These are phyloP conservation scores for Trichoderma hamatum DNA, from an alignment of 2,329 filamentous ascomycete species.

Conservation along the genomic window DNA sequence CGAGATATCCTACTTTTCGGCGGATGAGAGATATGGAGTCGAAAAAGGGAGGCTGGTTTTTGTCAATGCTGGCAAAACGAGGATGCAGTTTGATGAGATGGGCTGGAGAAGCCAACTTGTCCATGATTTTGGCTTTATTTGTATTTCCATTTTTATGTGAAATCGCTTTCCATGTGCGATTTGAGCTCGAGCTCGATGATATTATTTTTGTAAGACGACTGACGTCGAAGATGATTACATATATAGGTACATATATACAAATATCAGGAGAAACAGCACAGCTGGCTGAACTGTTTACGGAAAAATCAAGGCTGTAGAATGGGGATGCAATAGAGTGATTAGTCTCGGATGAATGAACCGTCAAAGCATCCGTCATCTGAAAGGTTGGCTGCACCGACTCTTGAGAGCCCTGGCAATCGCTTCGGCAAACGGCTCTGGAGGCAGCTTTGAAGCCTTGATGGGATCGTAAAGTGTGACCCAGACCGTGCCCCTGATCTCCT, in stretches of 20 bases:
- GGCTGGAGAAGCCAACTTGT: not conserved
- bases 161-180: not conserved
- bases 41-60: not conserved
- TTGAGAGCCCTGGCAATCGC: conserved; percentile 30
- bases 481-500: conserved; percentile 34
- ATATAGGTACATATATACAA: not conserved
- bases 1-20: not conserved
- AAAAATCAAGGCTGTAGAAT: not conserved
- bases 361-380: not conserved
- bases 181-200: not conserved
- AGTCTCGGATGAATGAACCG: not conserved
- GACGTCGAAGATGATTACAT: not conserved
- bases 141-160: not conserved
- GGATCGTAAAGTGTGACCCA: conserved; percentile 33
- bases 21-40: not conserved
- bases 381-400: conserved; percentile 17
- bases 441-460: conserved; percentile 27
- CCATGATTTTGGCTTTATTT: not conserved
- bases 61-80: not conserved
- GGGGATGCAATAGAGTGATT: not conserved
- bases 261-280: not conserved
- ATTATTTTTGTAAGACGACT: not conserved
- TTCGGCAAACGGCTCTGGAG: conserved; percentile 31
- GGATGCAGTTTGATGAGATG: not conserved
- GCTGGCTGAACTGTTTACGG: not conserved